phyloP scores from a whole-genome alignment of 345 rosid species.

The Punica granatum region DNA sequence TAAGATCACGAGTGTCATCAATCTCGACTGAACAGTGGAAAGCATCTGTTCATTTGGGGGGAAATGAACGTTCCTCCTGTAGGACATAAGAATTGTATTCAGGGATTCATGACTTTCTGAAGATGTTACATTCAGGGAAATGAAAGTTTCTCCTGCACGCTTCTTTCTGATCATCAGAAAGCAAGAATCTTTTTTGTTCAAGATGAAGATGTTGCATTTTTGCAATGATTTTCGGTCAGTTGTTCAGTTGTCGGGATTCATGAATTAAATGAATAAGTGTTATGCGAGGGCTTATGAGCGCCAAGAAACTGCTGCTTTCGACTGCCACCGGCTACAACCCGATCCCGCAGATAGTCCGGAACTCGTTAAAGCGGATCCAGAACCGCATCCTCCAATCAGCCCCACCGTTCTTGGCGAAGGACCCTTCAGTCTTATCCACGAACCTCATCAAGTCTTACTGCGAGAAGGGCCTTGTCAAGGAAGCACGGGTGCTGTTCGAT shows the following conservation, averaged over 20 bases:
- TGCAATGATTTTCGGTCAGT: too few relatives aligned
- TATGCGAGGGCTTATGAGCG: slow-evolving; percentile 5
- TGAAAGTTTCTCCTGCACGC: neutral
- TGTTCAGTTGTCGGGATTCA: neutral
- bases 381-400: slow-evolving; percentile 12
- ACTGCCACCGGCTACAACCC: slow-evolving; percentile 21
- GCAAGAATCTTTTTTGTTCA: neutral
- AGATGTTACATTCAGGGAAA: too few relatives aligned
- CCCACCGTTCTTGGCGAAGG: slow-evolving; percentile 24
- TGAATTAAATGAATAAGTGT: neutral
- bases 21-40: too few relatives aligned
- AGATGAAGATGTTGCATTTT: neutral
- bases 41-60: too few relatives aligned
- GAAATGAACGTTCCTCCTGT: too few relatives aligned
- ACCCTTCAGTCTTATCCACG: slow-evolving; percentile 60
- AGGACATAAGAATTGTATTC: too few relatives aligned
- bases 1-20: neutral
- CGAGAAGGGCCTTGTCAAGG: slow-evolving; percentile 26
- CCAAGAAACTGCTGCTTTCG: slow-evolving; percentile 5
- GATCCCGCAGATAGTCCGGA: slow-evolving; percentile 31
- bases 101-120: too few relatives aligned
- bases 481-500: slow-evolving; percentile 59
- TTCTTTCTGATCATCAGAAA: neutral
- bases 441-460: slow-evolving; percentile 46
- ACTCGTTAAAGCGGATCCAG: slow-evolving; percentile 35